Percentiles rank a stretch among this genome's conserved stretches.
These are phyloP conservation scores for Pleomassaria siparia DNA, from an alignment of 2,329 filamentous ascomycete species.

Conservation along the genomic window DNA sequence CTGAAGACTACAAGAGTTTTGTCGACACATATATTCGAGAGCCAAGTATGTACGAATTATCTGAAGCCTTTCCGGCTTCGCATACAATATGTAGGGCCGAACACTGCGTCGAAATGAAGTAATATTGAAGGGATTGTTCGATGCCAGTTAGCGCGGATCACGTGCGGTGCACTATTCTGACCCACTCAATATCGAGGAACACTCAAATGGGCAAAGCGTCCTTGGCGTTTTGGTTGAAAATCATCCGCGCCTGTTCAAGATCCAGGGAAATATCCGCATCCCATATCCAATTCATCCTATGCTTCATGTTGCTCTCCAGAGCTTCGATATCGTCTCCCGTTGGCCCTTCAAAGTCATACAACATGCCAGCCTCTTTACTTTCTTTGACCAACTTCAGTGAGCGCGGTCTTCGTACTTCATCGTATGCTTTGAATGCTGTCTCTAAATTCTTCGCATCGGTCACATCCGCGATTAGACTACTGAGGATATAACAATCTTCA, in stretches of 20 bases:
- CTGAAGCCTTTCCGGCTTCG: no score
- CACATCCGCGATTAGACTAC: slow-evolving; percentile 37
- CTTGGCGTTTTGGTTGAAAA: background rate
- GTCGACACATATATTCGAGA: no score
- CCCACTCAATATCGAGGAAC: no score
- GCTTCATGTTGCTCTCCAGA: slow-evolving; percentile 29
- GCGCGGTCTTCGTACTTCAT: slow-evolving; percentile 41
- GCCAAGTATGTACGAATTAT: no score
- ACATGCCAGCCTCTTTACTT: slow-evolving; percentile 42
- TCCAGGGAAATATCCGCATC: slow-evolving; percentile 40
- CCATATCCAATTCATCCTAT: slow-evolving; percentile 46
- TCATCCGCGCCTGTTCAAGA: slow-evolving; percentile 22
- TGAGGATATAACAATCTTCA: slow-evolving; percentile 55
- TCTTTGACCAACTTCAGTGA: slow-evolving; percentile 44
- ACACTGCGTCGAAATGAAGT: no score
- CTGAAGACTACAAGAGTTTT: no score
- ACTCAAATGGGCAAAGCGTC: no score
- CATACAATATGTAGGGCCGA: no score
- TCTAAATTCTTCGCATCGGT: slow-evolving; percentile 18
- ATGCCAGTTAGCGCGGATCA: no score
- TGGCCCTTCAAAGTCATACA: slow-evolving; percentile 44
- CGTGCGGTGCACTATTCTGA: no score
- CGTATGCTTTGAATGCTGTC: slow-evolving; percentile 43
- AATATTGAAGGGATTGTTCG: no score
- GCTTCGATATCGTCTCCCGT: slow-evolving; percentile 38